phyloP scores from a whole-genome alignment of 257 asterid species.

The Nicotiana noctiflora region DNA sequence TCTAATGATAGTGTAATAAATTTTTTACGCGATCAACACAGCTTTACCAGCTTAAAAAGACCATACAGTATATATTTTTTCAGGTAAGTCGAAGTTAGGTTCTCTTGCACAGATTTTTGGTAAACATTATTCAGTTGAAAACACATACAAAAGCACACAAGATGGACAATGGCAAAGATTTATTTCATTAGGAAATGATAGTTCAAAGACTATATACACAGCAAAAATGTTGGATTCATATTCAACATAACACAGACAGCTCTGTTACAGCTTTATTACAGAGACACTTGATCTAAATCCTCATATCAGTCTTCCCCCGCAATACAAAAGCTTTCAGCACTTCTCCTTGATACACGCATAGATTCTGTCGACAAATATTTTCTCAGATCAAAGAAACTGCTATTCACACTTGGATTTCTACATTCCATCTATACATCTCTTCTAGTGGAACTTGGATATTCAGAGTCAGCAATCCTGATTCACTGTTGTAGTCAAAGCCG shows the following conservation, averaged over 20 bases:
- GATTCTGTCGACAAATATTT: not conserved
- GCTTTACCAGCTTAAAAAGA: too few relatives aligned
- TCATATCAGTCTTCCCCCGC: not conserved
- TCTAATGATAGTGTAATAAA: not conserved
- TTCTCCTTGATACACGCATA: not conserved
- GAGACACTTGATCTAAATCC: not conserved
- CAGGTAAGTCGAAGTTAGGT: not conserved
- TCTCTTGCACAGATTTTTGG: too few relatives aligned
- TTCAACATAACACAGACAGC: not conserved
- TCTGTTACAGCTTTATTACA: not conserved
- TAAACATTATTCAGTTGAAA: too few relatives aligned
- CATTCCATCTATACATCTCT: constrained; percentile 68
- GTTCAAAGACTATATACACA: not conserved
- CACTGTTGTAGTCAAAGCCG: constrained; percentile 38
- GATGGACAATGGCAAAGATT: too few relatives aligned
- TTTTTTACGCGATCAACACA: not conserved
- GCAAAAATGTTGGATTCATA: not conserved
- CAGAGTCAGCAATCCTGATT: constrained; percentile 52
- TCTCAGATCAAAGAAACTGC: not conserved
- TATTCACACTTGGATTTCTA: constrained; percentile 47
- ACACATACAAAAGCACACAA: too few relatives aligned
- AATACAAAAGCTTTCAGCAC: not conserved
- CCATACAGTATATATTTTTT: too few relatives aligned
- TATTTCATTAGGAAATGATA: not conserved
- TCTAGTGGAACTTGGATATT: constrained; percentile 33